Conservation (phyloP, 805 yeast species). For the Wickerhamiella spandovensis region DNA sequence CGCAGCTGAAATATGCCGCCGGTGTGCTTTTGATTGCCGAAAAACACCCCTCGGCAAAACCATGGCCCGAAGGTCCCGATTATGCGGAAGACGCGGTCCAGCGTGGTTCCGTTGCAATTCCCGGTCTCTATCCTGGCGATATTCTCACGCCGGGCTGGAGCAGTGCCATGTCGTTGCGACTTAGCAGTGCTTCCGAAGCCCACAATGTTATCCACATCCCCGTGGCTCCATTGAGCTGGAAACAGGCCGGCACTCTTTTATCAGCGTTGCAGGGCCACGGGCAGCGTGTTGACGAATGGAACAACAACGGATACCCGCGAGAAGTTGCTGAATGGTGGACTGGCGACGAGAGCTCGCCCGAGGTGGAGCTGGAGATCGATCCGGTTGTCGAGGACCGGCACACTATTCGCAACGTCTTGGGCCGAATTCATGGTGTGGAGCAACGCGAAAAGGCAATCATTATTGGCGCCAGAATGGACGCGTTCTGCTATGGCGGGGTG, state of each 20-base stretch:
- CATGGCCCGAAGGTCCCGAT: conserved; percentile 24
- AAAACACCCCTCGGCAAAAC: conserved; percentile 14
- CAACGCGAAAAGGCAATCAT: conserved; percentile 55
- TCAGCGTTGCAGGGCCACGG: conserved; percentile 29
- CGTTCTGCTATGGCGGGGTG: conserved; percentile 62
- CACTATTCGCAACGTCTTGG: conserved; percentile 65
- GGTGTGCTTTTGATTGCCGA: conserved; percentile 59
- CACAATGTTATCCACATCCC: conserved; percentile 61
- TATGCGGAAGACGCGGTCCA: conserved; percentile 36
- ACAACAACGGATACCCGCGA: conserved; percentile 20
- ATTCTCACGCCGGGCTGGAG: conserved; percentile 70
- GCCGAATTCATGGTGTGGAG: conserved; percentile 67
- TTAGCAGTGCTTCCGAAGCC: conserved; percentile 33
- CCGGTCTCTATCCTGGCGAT: conserved; percentile 61
- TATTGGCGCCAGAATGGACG: conserved; percentile 74
- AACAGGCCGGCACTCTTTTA: conserved; percentile 43
- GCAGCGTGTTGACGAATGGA: conserved; percentile 23
- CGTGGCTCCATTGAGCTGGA: conserved; percentile 62
- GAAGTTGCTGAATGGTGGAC: conserved; percentile 31
- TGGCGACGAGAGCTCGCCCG: conserved; percentile 24
- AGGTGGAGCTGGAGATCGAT: conserved; percentile 25
- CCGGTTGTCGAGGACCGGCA: conserved; percentile 40
- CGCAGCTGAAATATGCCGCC: conserved; percentile 41
- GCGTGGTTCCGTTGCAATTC: conserved; percentile 29
- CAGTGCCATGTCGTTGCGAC: conserved; percentile 29